Percentiles rank a stretch among this genome's conserved stretches.
Conservation (phyloP, 1,139 yeast species). For the Saccharomyces hybrid region DNA sequence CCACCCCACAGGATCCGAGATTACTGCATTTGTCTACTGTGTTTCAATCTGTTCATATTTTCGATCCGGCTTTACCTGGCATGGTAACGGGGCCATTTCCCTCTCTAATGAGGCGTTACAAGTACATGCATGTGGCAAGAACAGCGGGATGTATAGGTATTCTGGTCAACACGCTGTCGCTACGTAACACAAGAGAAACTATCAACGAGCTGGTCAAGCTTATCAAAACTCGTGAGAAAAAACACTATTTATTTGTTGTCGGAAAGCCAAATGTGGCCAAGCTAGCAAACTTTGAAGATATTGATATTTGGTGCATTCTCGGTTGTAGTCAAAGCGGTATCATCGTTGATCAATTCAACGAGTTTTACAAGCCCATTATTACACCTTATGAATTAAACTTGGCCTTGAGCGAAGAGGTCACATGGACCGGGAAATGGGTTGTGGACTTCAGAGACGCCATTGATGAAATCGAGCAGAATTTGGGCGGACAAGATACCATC, state of each 20-base stretch:
- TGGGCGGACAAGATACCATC: slow-evolving; percentile 22
- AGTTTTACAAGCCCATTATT: slow-evolving; percentile 82
- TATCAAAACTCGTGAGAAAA: slow-evolving; percentile 73
- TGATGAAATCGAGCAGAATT: slow-evolving; percentile 28
- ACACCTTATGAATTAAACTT: slow-evolving; percentile 87
- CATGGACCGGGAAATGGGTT: slow-evolving; percentile 93
- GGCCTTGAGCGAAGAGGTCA: slow-evolving; percentile 65
- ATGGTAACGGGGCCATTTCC: slow-evolving; percentile 57
- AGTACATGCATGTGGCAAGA: slow-evolving; percentile 80
- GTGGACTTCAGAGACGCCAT: slow-evolving; percentile 56
- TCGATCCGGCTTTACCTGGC: slow-evolving; percentile 35
- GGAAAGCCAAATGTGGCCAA: slow-evolving; percentile 99
- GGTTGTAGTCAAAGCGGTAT: slow-evolving; percentile 97
- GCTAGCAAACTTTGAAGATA: slow-evolving; percentile 84
- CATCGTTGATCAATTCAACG: slow-evolving; percentile 65
- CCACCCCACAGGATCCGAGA: slow-evolving; percentile 72
- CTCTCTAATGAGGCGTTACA: slow-evolving; percentile 73
- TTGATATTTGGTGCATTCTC: slow-evolving; percentile 87
- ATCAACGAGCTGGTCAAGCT: slow-evolving; percentile 53
- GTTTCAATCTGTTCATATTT: slow-evolving; percentile 47
- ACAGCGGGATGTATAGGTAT: slow-evolving; percentile 90
- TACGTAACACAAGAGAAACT: slow-evolving; percentile 59
- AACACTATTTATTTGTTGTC: slow-evolving; percentile 87
- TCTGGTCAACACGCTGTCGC: slow-evolving; percentile 78
- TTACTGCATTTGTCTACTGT: slow-evolving; percentile 67